Evolutionary conservation across 306 rosid genomes (phyloP), one percentile per base, ranked within the genome.

Genomic region (Benincasa hispida): DNA sequence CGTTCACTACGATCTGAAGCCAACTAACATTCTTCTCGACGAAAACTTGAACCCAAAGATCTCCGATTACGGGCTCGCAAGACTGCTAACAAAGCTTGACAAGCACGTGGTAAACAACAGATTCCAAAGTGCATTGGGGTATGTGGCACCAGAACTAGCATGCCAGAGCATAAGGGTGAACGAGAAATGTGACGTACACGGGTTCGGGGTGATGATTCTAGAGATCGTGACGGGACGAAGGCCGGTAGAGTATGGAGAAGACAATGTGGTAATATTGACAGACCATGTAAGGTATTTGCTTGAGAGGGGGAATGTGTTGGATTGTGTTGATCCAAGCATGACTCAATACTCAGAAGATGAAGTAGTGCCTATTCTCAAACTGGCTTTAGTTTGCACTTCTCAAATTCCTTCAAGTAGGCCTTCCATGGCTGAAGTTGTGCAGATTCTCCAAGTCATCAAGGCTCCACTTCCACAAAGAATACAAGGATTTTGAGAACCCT

Each of bases 361-460:
- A 22, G 87, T 87, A 0, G 77, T 89, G 74, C 93, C 93, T 8
- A 87, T 89, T 61, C 82, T 89, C 47, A 89, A 87, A 75, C 73
- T 89, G 6, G 93, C 91, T 8, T 79, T 89, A 86, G 91, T 89
- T 0, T 89, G 91, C 81, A 89, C 89, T 2, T 84, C 93, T 67
- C 93, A 89, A 27, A 87, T 89, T 18, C 93, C 93, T 78, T 87
- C 91, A 3, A 89, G 90, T 80, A 83, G 91, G 63, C 93, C 93
- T 42, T 85, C 91, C 19, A 89, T 89, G 93, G 82, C 88, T 19
- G 93, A 89, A 86, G 91, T 89, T 77, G 91, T 86, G 75, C 93
- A 87, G 79, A 89, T 89, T 41, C 80, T 89, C 67, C 89, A 87
- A 63, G 86, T 89, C 35, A 89, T 89, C 47, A 81, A 84, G 82